Evolutionary conservation across 2,329 filamentous ascomycete genomes (phyloP).

Genomic region (Tolypocladium tundrense): DNA sequence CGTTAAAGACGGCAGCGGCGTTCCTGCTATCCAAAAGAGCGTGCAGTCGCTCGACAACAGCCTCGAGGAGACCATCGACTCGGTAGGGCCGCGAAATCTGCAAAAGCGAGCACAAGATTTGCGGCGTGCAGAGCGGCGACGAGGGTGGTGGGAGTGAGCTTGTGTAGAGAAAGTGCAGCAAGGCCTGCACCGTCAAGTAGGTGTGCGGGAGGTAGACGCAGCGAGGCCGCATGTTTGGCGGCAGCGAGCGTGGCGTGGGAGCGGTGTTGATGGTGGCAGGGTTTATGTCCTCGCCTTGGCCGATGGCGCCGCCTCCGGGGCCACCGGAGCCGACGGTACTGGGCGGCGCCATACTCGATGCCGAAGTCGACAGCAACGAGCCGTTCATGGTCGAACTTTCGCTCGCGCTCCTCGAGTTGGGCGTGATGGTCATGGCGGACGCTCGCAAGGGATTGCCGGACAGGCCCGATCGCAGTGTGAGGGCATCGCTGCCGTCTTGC

Average conservation of each 20-base stretch:
- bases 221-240: slow-evolving; percentile 61
- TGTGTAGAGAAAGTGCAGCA: slow-evolving; percentile 90
- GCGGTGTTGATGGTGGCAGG: slow-evolving; percentile 37
- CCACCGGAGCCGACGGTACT: slow-evolving; percentile 34
- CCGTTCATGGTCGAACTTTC: slow-evolving; percentile 37
- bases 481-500: slow-evolving; percentile 62
- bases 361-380: slow-evolving; percentile 23
- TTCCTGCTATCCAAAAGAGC: slow-evolving; percentile 84
- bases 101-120: slow-evolving; percentile 88
- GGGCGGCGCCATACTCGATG: slow-evolving; percentile 26
- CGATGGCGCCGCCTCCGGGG: slow-evolving; percentile 23
- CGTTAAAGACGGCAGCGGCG: slow-evolving; percentile 94
- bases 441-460: slow-evolving; percentile 53
- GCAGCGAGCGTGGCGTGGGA: slow-evolving; percentile 45
- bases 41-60: slow-evolving; percentile 84
- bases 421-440: slow-evolving; percentile 79
- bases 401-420: slow-evolving; percentile 43
- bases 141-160: slow-evolving; percentile 70
- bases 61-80: slow-evolving; percentile 84
- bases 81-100: slow-evolving; percentile 91
- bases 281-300: slow-evolving; percentile 31
- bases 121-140: slow-evolving; percentile 78
- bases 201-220: slow-evolving; percentile 92
- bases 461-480: slow-evolving; percentile 60
- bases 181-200: slow-evolving; percentile 74